Evolutionary conservation across 169 alveolate species (phyloP).

Genomic region (Ichthyophthirius multifiliis): DNA sequence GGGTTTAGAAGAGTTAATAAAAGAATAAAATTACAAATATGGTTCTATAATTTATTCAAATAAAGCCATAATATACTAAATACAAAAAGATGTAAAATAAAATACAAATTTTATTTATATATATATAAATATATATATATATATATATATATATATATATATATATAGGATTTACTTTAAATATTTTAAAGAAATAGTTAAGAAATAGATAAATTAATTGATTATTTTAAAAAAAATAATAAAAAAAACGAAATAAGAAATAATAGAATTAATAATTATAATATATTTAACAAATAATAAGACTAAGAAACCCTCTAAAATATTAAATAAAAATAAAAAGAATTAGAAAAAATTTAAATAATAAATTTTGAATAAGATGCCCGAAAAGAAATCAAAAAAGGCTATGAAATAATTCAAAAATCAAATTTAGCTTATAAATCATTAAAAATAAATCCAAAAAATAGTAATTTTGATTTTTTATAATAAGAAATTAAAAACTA

Average conservation of each 20-base stretch:
- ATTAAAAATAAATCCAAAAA: no score
- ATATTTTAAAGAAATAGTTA: background rate
- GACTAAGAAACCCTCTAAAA: background rate
- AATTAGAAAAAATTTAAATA: background rate
- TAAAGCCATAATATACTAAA: background rate
- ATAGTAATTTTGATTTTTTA: no score
- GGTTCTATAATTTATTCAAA: background rate
- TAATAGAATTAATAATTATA: background rate
- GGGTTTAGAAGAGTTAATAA: background rate
- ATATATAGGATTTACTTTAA: background rate
- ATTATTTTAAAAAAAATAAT: background rate
- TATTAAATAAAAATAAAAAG: background rate
- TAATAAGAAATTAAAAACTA: no score
- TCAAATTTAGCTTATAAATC: conserved; percentile 45
- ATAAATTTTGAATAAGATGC: background rate
- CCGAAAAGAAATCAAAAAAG: background rate
- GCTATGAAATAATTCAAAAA: conserved; percentile 46
- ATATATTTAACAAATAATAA: background rate
- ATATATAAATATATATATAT: background rate
- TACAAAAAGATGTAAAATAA: background rate
- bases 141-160: no score
- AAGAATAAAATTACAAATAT: background rate
- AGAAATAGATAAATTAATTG: background rate
- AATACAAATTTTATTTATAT: background rate
- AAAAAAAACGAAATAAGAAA: background rate